Base-by-base conservation (phyloP, 2,329 filamentous ascomycete genomes). In the Trichoderma lentiforme region DNA sequence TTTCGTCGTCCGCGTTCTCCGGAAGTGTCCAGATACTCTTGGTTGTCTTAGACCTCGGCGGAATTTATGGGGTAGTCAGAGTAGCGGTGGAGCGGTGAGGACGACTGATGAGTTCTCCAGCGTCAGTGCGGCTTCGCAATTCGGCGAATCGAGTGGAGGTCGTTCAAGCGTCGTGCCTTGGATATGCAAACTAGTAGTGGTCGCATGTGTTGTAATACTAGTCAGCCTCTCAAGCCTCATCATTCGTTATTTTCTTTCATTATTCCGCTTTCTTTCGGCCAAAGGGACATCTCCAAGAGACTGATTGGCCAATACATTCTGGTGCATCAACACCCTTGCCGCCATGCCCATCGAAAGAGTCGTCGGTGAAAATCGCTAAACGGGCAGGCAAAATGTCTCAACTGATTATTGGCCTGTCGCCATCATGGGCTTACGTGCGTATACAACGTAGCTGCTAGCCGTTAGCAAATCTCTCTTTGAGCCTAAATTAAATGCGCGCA, bases 351-450 rank as follows among this genome's bases (percentile, higher is more conserved):
- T 68, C 53, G 18, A 60, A 30, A 36, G 24, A 18, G 32, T 60
- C 34, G 34, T 60, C 57, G 43, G 32, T 56, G 34, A 39, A 30
- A 64, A 63, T 34, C 66, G 56, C 66, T 34, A 70, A 62, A 53
- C 36, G 15, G 39, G 67, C 67, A 70, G 21, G 56, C 39, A 28
- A 53, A 28, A n/a, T 18, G 21, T 21, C 30, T 28, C 39, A 5
- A 11, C 28, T 15, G 21, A 11, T 11, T 28, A 63, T 57, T 63
- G 47, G 68, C 61, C 56, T 39, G 47, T 43, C 15, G 68, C 58
- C 24, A 58, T 28, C 69, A 65, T 36, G 51, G 74, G 74, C 58
- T 74, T 75, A 47, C 71, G 73, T 51, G 71, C 74, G 51, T 75
- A 75, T 15, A 75, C 74, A 18, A 73, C 71, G 65, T 73, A 73